Conservation (phyloP, 805 yeast genomes). For the Zygosaccharomyces kombuchaensis region DNA sequence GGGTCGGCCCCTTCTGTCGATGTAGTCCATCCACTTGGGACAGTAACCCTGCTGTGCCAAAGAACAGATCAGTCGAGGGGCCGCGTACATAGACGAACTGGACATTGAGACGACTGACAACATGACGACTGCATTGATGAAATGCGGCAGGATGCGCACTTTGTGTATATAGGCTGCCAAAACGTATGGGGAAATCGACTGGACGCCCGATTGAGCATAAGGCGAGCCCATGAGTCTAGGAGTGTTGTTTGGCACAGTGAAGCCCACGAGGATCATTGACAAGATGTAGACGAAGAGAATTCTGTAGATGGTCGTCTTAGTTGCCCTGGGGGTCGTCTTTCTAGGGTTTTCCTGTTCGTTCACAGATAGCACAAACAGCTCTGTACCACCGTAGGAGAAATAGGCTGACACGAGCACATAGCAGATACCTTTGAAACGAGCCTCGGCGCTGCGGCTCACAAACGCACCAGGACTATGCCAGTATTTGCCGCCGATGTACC, state of each 20-base stretch:
- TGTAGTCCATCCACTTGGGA: slow-evolving; percentile 48
- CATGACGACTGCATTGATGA: slow-evolving; percentile 70
- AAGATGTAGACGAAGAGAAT: slow-evolving; percentile 54
- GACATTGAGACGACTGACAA: slow-evolving; percentile 73
- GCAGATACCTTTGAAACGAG: slow-evolving; percentile 59
- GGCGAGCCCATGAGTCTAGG: slow-evolving; percentile 42
- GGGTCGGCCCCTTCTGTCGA: slow-evolving; percentile 59
- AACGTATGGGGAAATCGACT: slow-evolving; percentile 69
- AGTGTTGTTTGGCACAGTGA: slow-evolving; percentile 57
- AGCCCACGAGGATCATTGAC: slow-evolving; percentile 50
- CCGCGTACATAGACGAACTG: slow-evolving; percentile 69
- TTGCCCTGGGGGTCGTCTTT: slow-evolving; percentile 58
- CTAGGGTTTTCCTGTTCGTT: slow-evolving; percentile 60
- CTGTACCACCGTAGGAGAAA: slow-evolving; percentile 64
- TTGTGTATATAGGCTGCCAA: slow-evolving; percentile 62
- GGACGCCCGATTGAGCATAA: slow-evolving; percentile 42
- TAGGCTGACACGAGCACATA: slow-evolving; percentile 59
- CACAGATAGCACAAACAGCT: slow-evolving; percentile 60
- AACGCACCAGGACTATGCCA: slow-evolving; percentile 57
- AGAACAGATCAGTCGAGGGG: slow-evolving; percentile 64
- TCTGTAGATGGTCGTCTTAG: slow-evolving; percentile 64
- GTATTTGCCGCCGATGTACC: slow-evolving; percentile 54
- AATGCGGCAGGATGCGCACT: slow-evolving; percentile 60
- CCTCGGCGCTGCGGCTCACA: slow-evolving; percentile 23
- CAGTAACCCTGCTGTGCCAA: slow-evolving; percentile 68